Base-by-base conservation (phyloP, 768 basidiomycete genomes). In the Panaeolus cyanescens region DNA sequence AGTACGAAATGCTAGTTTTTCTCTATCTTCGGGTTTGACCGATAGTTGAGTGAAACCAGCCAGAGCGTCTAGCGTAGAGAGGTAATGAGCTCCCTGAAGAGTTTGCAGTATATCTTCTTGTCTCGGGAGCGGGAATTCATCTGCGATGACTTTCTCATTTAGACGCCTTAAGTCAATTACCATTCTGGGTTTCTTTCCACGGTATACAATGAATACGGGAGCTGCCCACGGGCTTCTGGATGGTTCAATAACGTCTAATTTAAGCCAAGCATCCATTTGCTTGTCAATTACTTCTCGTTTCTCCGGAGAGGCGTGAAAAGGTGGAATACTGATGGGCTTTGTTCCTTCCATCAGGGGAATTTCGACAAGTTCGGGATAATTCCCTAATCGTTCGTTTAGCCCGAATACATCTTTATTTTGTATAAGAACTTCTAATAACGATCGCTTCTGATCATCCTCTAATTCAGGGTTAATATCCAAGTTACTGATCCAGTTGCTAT, bases 31-130 rank as follows among this genome's bases (percentile, higher is more conserved):
- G 5, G 30, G 19, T 2, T 31, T 30, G 3, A 67, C 58, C 1
- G n/a, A 62, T 8, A 79, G 59, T 60, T 83, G 81, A 0, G 75
- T 79, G 59, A 80, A 83, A 8, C 79, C 77, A 0, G 79, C 69
- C 0, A 63, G 22, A 0, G 62, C 62, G 31, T 63, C 58, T 12
- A 81, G 61, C 0, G 74, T 67, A 0, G 78, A 70, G 0, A 81
- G 64, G 3, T 65, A 69, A 55, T 77, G 73, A 17, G 68, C 57
- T 0, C 75, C 77, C 1, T 64, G 61, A 2, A 78, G 60, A 0
- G 71, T 65, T 58, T 73, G 72, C 0, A 61, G 2, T 77, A 70
- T 70, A 28, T 69, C 64, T 0, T 61, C 66, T 58, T 74, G 68
- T 20, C 58, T 2, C 0, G 67, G 71, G 10, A 69, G 37, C 0